phyloP scores from a whole-genome alignment of 495 filamentous ascomycete genomes.

The Neurospora hispaniola region DNA sequence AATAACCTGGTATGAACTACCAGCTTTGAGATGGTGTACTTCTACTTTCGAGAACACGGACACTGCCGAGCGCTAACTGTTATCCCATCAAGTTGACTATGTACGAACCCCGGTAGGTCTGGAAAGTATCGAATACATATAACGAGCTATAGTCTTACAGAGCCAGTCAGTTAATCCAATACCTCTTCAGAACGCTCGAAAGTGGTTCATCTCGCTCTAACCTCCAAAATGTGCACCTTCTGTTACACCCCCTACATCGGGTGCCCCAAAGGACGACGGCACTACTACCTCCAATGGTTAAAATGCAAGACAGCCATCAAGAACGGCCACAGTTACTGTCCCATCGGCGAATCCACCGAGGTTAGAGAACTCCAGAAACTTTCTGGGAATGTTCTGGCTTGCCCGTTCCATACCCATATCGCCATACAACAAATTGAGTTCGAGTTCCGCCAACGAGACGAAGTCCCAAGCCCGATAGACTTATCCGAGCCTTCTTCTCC shows the following conservation, averaged over 20 bases:
- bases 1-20: not conserved
- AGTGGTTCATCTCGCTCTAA: not conserved
- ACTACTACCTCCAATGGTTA: slow-evolving; percentile 24
- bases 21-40: not conserved
- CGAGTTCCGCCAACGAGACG: not conserved
- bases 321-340: slow-evolving; percentile 15
- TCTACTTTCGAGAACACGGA: not conserved
- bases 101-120: not conserved
- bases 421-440: slow-evolving; percentile 18
- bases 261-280: slow-evolving; percentile 14
- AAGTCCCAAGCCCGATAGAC: not conserved
- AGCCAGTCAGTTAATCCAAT: not conserved
- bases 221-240: slow-evolving; percentile 20
- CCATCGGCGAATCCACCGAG: slow-evolving; percentile 11
- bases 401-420: slow-evolving; percentile 20
- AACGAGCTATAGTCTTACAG: not conserved
- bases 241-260: slow-evolving; percentile 22
- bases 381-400: slow-evolving; percentile 17
- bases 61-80: not conserved
- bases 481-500: not conserved
- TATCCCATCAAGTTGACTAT: not conserved
- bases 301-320: slow-evolving; percentile 19
- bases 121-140: not conserved
- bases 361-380: slow-evolving; percentile 14
- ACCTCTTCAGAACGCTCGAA: not conserved